Evolutionary conservation across 331 rosid genomes (phyloP), one percentile per base, ranked within the genome.

Genomic region (Quercus phellos): DNA sequence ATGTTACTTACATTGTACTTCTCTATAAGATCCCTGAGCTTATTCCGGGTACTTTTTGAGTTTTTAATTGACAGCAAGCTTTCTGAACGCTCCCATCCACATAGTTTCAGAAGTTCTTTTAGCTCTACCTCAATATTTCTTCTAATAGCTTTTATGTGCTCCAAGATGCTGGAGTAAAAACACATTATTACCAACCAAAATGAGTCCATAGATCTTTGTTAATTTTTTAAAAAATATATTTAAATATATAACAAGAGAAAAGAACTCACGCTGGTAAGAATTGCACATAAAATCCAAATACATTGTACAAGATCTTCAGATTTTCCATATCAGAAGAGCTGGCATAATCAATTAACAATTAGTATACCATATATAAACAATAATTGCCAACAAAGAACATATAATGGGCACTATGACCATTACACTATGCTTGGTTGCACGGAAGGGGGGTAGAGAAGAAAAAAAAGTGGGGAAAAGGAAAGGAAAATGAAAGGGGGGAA

Each of bases 211-310:
- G 66, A 81, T 54, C 22, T 56, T 59, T 26, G 38, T 61, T 24
- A 55, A 2, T 11, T 24, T 24, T 24, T 24, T 22, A 79, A 55
- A 85, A 54, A 61, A 51, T 2, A 27, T 68, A 75, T 9, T 1
- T 17, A 30, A 56, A 35, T 38, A 66, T 50, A 46, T 24, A 74
- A 50, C 9, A 54, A 77, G 71, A 13, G 14, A 74, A 72, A 66
- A 67, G 26, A 71, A 88, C 97, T 90, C 82, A 94, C 98, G 54
- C 79, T 29, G 98, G 99, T 78, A 94, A 84, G 84, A 92, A 92
- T 81, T 92, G 99, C 77, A 83, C 83, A 86, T 89, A 92, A 86
- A 86, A 94, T 77, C 99, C 99, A 78, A 91, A 82, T 4, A 88
- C 79, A 81, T 94, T 94, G 90, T 83, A 94, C 79, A 94, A 85